Base-by-base conservation (phyloP, 768 basidiomycete species). In the Xerocomellus amylosporus region DNA sequence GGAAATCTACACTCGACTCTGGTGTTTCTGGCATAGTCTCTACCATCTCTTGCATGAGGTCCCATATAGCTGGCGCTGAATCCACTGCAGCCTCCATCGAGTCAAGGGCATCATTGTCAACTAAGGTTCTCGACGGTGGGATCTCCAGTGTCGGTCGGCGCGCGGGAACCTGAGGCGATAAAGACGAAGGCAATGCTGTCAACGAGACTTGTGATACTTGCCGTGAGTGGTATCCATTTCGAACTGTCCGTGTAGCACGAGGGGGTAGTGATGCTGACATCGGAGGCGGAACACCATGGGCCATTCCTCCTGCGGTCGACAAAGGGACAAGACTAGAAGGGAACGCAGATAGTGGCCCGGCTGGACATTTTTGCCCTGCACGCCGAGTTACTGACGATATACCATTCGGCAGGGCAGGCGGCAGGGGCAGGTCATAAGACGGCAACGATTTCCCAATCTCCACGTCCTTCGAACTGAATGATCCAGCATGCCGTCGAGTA, bases 391-490 rank as follows among this genome's bases (percentile, higher is more conserved):
- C 63, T 37, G 77, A 74, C 17, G 60, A 58, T 48, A 53, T 28
- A n/a, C 53, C 58, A 48, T 44, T 60, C 17, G 62, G 56, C 8
- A 76, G 59, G 14, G 75, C 17, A 12, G 60, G 63, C 2, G 64
- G 70, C 9, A 60, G 24, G 4, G 69, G 65, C 3, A 73, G 53
- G 42, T 84, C 80, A 58, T 82, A 81, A n/a, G 86, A 86, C 8
- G 90, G 87, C 46, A 90, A 68, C 51, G 82, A 77, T 71, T 86
- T 91, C 38, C 94, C 94, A 47, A 90, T 85, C 66, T 96, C 87
- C 7, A 96, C 88, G 67, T 97, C 94, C 65, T 92, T 89, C 24
- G 80, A 85, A 57, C 94, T 96, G 74, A 96, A 98, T 4, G 94
- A 96, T n/a, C 94, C 94, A 6, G 90, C 94, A 68, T 96, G 90